Base-by-base conservation (phyloP, 768 basidiomycete species). In the Boletus rufocinnamomeus region DNA sequence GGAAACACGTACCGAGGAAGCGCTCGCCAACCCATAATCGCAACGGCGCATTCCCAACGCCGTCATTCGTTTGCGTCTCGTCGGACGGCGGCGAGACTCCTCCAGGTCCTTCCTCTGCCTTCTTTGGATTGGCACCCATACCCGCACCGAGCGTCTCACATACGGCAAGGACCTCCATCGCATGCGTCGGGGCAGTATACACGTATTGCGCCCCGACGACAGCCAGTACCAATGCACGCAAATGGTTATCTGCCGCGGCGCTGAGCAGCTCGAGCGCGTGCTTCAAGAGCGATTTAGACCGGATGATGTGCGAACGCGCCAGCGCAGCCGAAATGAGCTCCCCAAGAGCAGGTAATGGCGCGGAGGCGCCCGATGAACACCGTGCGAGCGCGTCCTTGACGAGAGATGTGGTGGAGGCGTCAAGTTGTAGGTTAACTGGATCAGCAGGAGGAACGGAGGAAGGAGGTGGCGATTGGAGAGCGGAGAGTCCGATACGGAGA, bases 21-120 rank as follows among this genome's bases (percentile, higher is more conserved):
- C 87, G 77, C 65, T 91, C 84, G 7, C 88, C 88, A 13, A 87
- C 82, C 90, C 90, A 91, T 50, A 89, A 66, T 23, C 88, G 75
- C 66, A 90, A 67, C 37, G 82, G 81, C 4, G 81, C 86, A 56
- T 89, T 89, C 6, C 88, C 89, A 21, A 84, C 65, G 3, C 68
- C 67, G 50, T 79, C 75, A 13, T 62, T 65, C 16, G 45, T 66
- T 23, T 61, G 62, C 10, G 52, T 44, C 44, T 58, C 60, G 13
- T 45, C 38, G 1, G 38, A 43, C 9, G 11, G 41, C 6, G 19
- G 14, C 6, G 28, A 47, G 10, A 38, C 55, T 5, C 43, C 55
- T 25, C 21, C 54, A 6, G 19, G 6, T 52, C 53, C 28, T 37
- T 57, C 61, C 47, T 63, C 58, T 46, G 9, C 50, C 62, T 59